These are phyloP conservation scores for Xylaria acuta DNA, from an alignment of 495 filamentous ascomycete genomes.

Conservation along the genomic window DNA sequence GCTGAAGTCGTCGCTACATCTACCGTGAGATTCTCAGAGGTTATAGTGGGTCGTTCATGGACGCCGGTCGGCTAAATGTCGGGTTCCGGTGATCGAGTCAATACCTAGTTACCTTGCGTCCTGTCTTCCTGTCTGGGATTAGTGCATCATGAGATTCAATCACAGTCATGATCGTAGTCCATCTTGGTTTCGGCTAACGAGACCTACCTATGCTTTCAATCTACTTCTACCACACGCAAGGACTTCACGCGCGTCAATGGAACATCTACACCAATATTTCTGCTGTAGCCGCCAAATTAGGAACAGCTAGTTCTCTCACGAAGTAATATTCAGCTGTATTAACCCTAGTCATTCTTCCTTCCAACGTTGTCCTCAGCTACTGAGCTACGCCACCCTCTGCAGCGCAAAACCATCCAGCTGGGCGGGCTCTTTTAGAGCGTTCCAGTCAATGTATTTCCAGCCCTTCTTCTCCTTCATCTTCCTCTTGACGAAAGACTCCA, in stretches of 20 bases:
- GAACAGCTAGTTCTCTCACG: neutral
- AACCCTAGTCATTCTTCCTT: neutral
- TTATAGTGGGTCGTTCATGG: neutral
- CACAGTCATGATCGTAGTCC: neutral
- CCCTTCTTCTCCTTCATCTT: slow-evolving; percentile 37
- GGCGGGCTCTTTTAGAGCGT: neutral
- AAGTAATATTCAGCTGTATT: neutral
- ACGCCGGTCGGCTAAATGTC: neutral
- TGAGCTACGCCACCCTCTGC: neutral
- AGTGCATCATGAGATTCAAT: neutral
- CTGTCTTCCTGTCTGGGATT: too few species aligned
- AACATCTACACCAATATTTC: neutral
- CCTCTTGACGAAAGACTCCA: slow-evolving; percentile 37
- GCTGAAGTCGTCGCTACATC: neutral
- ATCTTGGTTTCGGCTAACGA: too few species aligned
- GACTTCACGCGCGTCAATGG: neutral
- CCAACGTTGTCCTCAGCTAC: neutral
- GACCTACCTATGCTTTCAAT: neutral
- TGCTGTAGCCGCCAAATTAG: neutral
- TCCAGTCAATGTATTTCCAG: slow-evolving; percentile 7
- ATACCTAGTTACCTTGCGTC: too few species aligned
- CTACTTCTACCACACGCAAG: neutral
- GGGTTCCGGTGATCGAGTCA: neutral
- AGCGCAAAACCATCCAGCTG: neutral
- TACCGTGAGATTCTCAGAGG: neutral